Conservation (phyloP, 2,329 filamentous ascomycete species). For the Catunica adiposa region DNA sequence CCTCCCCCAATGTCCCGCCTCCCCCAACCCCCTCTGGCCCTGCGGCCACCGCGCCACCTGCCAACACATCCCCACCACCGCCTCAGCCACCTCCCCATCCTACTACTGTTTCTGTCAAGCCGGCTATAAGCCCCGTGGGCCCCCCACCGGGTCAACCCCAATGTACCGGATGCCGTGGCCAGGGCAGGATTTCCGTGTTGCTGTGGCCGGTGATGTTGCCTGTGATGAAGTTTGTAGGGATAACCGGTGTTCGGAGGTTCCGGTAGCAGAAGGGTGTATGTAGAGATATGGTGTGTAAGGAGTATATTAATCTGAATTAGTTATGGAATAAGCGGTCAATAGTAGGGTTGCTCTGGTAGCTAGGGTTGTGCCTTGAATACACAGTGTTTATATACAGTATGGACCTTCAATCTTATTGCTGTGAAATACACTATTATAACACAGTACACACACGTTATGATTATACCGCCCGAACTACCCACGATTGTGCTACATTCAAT, state of each 20-base stretch:
- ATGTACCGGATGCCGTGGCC: constrained; percentile 6
- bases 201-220: neutral
- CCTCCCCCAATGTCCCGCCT: too few species aligned
- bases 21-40: too few species aligned
- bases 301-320: too few species aligned
- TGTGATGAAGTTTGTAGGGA: constrained; percentile 1
- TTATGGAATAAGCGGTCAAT: neutral
- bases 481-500: too few species aligned
- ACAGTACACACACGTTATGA: too few species aligned
- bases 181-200: constrained; percentile 1
- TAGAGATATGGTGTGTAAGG: neutral
- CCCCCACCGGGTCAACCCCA: neutral
- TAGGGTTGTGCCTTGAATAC: too few species aligned
- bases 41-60: constrained; percentile 4
- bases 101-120: constrained; percentile 5
- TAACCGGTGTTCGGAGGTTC: neutral
- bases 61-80: neutral
- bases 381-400: too few species aligned
- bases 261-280: neutral
- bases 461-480: too few species aligned
- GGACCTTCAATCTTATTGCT: too few species aligned
- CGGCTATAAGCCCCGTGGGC: constrained; percentile 8
- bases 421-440: too few species aligned
- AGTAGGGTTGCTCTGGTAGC: neutral
- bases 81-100: neutral